Conservation (phyloP, 2,329 filamentous ascomycete species). For the Tolypocladium amazonense region DNA sequence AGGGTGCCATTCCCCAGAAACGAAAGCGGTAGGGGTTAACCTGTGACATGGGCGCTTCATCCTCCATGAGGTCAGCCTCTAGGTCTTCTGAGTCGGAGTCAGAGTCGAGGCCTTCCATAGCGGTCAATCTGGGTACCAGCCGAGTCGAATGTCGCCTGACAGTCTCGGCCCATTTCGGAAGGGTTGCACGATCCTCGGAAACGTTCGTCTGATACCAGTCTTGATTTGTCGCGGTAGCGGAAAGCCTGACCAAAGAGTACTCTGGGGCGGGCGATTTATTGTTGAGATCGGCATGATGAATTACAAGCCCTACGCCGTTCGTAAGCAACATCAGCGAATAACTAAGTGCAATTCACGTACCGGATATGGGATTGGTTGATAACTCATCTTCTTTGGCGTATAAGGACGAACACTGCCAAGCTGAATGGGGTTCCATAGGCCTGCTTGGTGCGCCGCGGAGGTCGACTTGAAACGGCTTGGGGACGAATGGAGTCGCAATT, state of each 20-base stretch:
- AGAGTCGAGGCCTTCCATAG: conserved; percentile 23
- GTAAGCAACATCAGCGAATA: background rate
- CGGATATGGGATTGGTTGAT: conserved; percentile 21
- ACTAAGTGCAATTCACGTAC: conserved; percentile 1
- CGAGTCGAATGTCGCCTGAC: conserved; percentile 33
- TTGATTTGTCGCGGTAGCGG: conserved; percentile 37
- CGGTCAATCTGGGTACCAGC: conserved; percentile 32
- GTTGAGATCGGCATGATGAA: conserved; percentile 21
- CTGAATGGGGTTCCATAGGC: conserved; percentile 23
- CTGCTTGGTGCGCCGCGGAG: conserved; percentile 18
- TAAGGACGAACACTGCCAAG: conserved; percentile 33
- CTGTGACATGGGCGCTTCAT: conserved; percentile 23
- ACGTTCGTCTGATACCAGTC: conserved; percentile 45
- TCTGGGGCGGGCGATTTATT: conserved; percentile 23
- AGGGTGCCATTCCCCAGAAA: conserved; percentile 41
- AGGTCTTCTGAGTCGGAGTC: conserved; percentile 14
- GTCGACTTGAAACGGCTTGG: conserved; percentile 39
- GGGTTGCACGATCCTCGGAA: conserved; percentile 11
- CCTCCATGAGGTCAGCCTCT: conserved; percentile 7
- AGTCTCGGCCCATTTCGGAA: conserved; percentile 36
- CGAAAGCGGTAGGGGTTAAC: conserved; percentile 39
- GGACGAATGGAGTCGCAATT: conserved; percentile 39
- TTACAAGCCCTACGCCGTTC: conserved; percentile 29
- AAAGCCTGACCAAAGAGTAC: conserved; percentile 42
- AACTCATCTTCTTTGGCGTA: conserved; percentile 25